These are phyloP conservation scores for Camelina sativa DNA, from an alignment of 345 rosid genomes.

Conservation along the genomic window DNA sequence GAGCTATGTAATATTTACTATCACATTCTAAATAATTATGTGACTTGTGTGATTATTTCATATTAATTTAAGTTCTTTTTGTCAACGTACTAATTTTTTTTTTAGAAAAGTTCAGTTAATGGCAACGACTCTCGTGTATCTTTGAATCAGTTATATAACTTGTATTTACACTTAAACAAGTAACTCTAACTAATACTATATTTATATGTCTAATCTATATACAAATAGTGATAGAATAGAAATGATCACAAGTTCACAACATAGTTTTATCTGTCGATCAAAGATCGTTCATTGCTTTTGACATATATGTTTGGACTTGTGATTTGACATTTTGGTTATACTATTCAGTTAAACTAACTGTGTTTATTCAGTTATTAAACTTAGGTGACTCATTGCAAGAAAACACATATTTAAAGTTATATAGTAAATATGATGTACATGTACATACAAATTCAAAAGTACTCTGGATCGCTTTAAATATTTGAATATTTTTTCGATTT, in stretches of 20 bases:
- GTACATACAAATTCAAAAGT: background rate
- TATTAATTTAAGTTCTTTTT: background rate
- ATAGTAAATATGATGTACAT: background rate
- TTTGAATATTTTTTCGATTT: background rate
- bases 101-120: background rate
- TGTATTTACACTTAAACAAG: background rate
- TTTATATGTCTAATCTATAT: background rate
- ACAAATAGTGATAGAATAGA: background rate
- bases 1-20: background rate
- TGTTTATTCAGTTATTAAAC: constrained; percentile 4
- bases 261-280: constrained; percentile 26
- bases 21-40: background rate
- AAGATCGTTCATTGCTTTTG: constrained; percentile 30
- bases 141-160: constrained; percentile 17
- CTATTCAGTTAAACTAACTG: background rate
- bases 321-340: constrained; percentile 25
- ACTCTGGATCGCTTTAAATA: background rate
- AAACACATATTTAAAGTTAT: background rate
- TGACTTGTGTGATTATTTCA: no score
- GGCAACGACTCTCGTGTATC: constrained; percentile 19
- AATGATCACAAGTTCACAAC: constrained; percentile 4
- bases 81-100: background rate
- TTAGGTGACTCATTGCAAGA: background rate
- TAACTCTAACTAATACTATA: constrained; percentile 5
- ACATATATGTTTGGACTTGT: constrained; percentile 17